Conservation (phyloP, 352 stramenopile species). For the Elongisporangium senticosum region DNA sequence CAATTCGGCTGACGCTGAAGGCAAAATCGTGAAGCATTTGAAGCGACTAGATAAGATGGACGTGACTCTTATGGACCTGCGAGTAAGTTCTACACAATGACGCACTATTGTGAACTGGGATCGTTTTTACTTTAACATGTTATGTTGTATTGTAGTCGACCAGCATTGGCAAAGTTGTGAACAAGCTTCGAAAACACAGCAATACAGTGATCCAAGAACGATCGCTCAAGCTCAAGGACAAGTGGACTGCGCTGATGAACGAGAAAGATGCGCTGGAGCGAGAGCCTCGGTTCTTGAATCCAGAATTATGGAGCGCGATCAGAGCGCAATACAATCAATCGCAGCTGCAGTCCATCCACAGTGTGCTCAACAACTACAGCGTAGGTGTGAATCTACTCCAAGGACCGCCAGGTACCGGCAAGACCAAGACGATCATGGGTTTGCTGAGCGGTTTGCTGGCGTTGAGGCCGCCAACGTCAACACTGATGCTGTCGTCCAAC, state of each 20-base stretch:
- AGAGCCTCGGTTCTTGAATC: slow-evolving; percentile 52
- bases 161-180: slow-evolving; percentile 80
- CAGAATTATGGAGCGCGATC: slow-evolving; percentile 67
- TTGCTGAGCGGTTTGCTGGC: slow-evolving; percentile 72
- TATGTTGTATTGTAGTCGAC: slow-evolving; percentile 40
- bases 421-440: slow-evolving; percentile 91
- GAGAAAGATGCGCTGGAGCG: slow-evolving; percentile 51
- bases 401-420: slow-evolving; percentile 93
- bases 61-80: slow-evolving; percentile 73
- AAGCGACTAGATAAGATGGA: slow-evolving; percentile 67
- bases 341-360: slow-evolving; percentile 84
- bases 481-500: slow-evolving; percentile 26
- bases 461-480: slow-evolving; percentile 43
- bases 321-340: slow-evolving; percentile 81
- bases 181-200: slow-evolving; percentile 80
- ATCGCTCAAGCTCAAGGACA: slow-evolving; percentile 56
- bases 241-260: slow-evolving; percentile 76
- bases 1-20: slow-evolving; percentile 13
- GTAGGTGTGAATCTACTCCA: slow-evolving; percentile 88
- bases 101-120: neutral
- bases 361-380: slow-evolving; percentile 83
- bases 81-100: slow-evolving; percentile 24
- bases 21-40: slow-evolving; percentile 56
- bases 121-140: slow-evolving; percentile 3
- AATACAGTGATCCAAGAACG: slow-evolving; percentile 38